Conservation (phyloP, 306 rosid species). For the Cyclanthera cordifolia region DNA sequence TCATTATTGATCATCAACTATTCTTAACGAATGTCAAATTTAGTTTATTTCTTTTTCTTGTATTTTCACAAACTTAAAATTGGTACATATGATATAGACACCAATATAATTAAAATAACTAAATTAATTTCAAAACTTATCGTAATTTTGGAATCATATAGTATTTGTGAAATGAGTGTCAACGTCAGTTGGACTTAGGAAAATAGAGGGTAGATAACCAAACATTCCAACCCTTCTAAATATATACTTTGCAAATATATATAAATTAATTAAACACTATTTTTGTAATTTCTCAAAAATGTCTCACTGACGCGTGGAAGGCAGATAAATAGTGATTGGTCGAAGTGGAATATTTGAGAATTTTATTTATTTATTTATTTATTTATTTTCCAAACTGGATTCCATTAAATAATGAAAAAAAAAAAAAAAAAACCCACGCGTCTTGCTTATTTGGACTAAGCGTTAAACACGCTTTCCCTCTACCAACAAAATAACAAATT, state of each 20-base stretch:
- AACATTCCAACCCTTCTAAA: slow-evolving; percentile 8
- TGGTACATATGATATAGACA: too few relatives aligned
- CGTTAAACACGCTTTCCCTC: slow-evolving; percentile 23
- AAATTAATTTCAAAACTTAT: too few relatives aligned
- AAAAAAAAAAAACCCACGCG: slow-evolving; percentile 48
- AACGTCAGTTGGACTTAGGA: slow-evolving; percentile 6
- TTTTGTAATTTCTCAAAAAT: too few relatives aligned
- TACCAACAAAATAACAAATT: neutral
- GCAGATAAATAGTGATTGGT: neutral
- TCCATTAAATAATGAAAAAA: slow-evolving; percentile 23
- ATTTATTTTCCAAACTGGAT: slow-evolving; percentile 31
- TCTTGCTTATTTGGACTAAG: slow-evolving; percentile 48
- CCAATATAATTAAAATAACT: too few relatives aligned
- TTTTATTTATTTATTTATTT: neutral
- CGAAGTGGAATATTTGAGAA: neutral
- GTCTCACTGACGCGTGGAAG: neutral
- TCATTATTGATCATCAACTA: too few relatives aligned
- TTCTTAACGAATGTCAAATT: too few relatives aligned
- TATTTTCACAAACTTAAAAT: too few relatives aligned
- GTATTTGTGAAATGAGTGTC: neutral
- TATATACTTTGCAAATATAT: neutral
- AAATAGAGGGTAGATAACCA: slow-evolving; percentile 9
- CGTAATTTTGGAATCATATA: too few relatives aligned
- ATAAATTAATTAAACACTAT: too few relatives aligned
- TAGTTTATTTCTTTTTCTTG: too few relatives aligned